Evolutionary conservation across 1,139 yeast genomes (phyloP).

Genomic region (Hansenula anomala): DNA sequence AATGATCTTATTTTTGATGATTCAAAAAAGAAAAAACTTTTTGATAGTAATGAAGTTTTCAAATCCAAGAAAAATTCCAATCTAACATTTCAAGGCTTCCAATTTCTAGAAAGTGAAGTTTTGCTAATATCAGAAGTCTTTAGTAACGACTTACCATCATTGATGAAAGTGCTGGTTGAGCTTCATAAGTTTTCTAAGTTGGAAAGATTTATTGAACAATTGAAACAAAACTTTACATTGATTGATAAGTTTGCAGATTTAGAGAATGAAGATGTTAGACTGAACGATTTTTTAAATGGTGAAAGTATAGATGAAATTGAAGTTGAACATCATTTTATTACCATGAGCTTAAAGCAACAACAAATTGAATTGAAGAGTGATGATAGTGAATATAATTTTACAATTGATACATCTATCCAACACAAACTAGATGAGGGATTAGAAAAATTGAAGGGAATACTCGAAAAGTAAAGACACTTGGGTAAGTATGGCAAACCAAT

Average conservation of each 20-base stretch:
- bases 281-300: neutral
- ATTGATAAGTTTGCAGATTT: neutral
- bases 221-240: neutral
- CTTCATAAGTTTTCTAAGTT: neutral
- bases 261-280: constrained; percentile 1
- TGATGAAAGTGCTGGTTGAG: neutral
- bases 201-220: neutral
- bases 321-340: neutral
- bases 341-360: neutral
- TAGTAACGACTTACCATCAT: neutral
- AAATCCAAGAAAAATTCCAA: neutral
- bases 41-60: neutral
- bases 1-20: neutral
- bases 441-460: neutral
- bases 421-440: neutral
- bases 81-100: neutral
- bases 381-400: neutral
- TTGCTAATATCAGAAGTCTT: neutral
- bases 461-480: neutral
- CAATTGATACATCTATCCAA: neutral
- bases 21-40: neutral
- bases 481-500: neutral
- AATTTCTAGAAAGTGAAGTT: constrained; percentile 1
- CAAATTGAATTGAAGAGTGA: neutral
- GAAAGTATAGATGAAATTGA: neutral